Base-by-base conservation (phyloP, 2,329 filamentous ascomycete genomes). In the Phoma sp. region DNA sequence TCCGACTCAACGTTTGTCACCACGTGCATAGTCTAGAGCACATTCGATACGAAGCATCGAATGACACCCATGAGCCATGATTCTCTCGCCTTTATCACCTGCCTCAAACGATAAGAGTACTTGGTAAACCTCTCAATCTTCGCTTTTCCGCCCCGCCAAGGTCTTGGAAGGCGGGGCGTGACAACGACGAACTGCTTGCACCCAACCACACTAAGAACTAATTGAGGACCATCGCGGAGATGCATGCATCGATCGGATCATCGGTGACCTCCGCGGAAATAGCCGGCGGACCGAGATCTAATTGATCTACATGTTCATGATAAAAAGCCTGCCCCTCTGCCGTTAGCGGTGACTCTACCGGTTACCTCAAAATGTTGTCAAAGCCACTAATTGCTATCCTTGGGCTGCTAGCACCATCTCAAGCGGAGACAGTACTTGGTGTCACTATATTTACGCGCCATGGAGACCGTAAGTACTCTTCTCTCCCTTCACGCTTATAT, bases 151-250 rank as follows among this genome's bases (percentile, higher is more conserved):
- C 29, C 17, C n/a, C 15, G 51, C 51, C 45, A 45, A 49, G 51
- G 45, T 9, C 45, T 49, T 45, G 43, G 26, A 32, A 26, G 26
- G 51, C 18, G 43, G 45, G 38, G 43, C 51, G 15, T 17, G 5
- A n/a, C 5, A 2, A 12, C 7, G 4, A 25, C 14, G 5, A 15
- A 15, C 9, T 12, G 2, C 2, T 18, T 1, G 17, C 30, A 15
- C 20, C 39, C 38, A 36, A 53, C 28, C 20, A 40, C 38, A 6
- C 18, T 11, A 28, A 4, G 20, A 10, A 10, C 3, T 11, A 20
- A 5, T 34, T 7, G 28, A 83, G 81, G 4, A 73, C 80, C 4
- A 73, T 80, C 47, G 80, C 82, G 45, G 81, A 81, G 23, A 76
- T 75, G 47, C 75, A 82, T 57, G 15, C 66, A 81, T 10, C n/a